Evolutionary conservation across 768 basidiomycete genomes (phyloP).

Genomic region (Termitomyces sp.): DNA sequence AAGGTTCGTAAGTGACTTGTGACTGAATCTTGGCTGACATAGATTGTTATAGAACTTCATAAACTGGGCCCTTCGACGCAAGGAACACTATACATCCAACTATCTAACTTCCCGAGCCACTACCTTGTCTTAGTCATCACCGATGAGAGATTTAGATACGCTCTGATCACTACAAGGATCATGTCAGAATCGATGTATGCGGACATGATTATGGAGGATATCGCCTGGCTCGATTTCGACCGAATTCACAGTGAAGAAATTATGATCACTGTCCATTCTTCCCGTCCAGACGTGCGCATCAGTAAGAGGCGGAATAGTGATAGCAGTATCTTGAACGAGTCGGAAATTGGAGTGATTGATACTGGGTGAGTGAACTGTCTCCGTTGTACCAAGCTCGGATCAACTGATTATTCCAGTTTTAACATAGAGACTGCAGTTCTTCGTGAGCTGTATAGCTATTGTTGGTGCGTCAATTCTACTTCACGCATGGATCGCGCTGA

Average conservation of each 20-base stretch:
- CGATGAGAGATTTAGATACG: conserved; percentile 74
- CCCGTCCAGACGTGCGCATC: conserved; percentile 16
- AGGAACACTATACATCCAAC: conserved; percentile 68
- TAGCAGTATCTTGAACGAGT: conserved; percentile 2
- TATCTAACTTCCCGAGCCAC: conserved; percentile 71
- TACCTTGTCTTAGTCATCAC: conserved; percentile 83
- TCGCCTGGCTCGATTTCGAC: conserved; percentile 70
- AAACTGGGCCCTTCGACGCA: conserved; percentile 66
- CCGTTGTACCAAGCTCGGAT: not conserved
- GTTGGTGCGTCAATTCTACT: conserved; percentile 48
- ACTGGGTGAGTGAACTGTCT: conserved; percentile 14
- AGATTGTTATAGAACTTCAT: conserved; percentile 43
- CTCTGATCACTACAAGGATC: conserved; percentile 64
- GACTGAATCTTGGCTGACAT: not conserved
- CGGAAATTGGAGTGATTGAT: conserved; percentile 1
- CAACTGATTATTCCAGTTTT: conserved; percentile 40
- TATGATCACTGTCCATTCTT: conserved; percentile 11
- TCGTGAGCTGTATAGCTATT: conserved; percentile 80
- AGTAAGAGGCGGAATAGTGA: conserved; percentile 19
- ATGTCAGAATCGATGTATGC: conserved; percentile 49
- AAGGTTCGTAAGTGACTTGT: conserved; percentile 38
- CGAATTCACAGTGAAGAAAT: conserved; percentile 52
- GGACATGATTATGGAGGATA: conserved; percentile 67
- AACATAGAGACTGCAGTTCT: conserved; percentile 67
- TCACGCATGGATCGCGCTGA: not conserved